These are phyloP conservation scores for Talaromyces sp. DNA, from an alignment of 2,329 filamentous ascomycete genomes.

Conservation along the genomic window DNA sequence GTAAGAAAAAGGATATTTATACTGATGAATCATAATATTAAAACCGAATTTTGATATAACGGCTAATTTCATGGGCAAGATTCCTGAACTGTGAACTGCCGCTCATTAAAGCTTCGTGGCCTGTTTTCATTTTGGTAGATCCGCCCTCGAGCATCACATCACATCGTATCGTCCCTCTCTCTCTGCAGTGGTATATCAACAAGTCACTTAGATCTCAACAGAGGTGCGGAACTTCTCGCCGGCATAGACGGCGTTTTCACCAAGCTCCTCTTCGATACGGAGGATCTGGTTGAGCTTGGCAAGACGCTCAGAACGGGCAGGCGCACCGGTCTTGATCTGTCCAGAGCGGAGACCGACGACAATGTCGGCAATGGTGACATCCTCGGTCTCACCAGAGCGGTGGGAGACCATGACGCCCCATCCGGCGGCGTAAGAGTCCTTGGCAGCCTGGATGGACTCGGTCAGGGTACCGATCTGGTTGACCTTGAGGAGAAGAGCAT, in stretches of 20 bases:
- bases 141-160: background rate
- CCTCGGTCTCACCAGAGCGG: constrained; percentile 98
- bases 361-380: constrained; percentile 98
- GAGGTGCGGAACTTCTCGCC: constrained; percentile 87
- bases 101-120: background rate
- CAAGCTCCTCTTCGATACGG: constrained; percentile 98
- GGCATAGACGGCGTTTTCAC: constrained; percentile 84
- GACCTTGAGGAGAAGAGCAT: constrained; percentile 96
- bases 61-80: background rate
- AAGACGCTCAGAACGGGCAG: constrained; percentile 92
- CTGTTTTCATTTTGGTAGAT: background rate
- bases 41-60: background rate
- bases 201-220: constrained; percentile 69
- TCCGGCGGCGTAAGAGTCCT: constrained; percentile 90
- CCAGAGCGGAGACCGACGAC: constrained; percentile 93
- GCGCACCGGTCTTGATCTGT: constrained; percentile 98
- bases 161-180: background rate
- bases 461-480: constrained; percentile 99
- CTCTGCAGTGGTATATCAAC: background rate
- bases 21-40: background rate
- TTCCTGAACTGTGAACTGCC: background rate
- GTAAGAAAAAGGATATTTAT: background rate
- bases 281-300: constrained; percentile 99
- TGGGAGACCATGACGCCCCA: constrained; percentile 99
- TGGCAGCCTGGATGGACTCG: constrained; percentile 98